A percentile compares a stretch with the other conserved stretches of the same genome.
Evolutionary conservation across 2,329 filamentous ascomycete genomes (phyloP).

Genomic region (Fusarium protoensiforme): DNA sequence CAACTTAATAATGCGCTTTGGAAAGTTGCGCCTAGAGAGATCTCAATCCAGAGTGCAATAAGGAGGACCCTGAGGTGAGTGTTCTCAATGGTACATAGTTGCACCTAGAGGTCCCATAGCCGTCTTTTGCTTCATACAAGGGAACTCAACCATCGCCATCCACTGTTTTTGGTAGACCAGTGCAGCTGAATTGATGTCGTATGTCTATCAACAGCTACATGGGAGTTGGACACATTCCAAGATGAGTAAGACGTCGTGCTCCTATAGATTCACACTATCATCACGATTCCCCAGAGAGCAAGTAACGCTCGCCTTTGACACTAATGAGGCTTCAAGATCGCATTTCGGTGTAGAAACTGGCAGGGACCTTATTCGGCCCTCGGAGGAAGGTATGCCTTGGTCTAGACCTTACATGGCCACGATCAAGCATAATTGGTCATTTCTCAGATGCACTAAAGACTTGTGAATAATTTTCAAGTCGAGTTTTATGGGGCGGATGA

Average conservation of each 20-base stretch:
- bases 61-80: background rate
- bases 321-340: background rate
- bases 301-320: background rate
- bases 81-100: background rate
- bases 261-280: background rate
- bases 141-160: background rate
- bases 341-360: background rate
- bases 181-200: background rate
- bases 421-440: background rate
- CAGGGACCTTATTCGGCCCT: background rate
- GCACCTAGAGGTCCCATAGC: background rate
- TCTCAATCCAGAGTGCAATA: background rate
- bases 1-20: background rate
- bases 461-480: accelerated
- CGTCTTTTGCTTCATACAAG: no score
- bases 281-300: background rate
- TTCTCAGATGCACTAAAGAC: background rate
- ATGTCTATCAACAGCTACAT: background rate
- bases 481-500: background rate
- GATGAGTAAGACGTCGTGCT: background rate
- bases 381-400: no score
- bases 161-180: background rate
- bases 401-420: background rate
- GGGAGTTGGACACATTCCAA: background rate
- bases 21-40: background rate